These are phyloP conservation scores for Flaveria bidentis DNA, from an alignment of 129 eudicot genomes.

Conservation along the genomic window DNA sequence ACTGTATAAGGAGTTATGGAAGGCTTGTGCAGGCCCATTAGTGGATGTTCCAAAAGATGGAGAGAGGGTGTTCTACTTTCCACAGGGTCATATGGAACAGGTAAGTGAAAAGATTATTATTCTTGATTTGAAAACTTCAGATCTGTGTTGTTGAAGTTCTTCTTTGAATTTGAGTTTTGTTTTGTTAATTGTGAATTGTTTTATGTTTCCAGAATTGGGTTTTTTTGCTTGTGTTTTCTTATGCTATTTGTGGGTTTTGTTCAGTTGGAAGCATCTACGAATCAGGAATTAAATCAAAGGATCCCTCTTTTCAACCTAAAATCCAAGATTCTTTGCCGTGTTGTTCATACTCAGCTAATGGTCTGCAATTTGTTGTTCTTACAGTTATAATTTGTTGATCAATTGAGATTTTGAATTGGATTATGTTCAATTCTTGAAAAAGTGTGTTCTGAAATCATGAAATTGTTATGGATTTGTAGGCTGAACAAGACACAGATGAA, in stretches of 20 bases:
- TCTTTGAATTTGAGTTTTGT: conserved; percentile 4
- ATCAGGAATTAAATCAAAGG: conserved; percentile 67
- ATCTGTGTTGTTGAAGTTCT: conserved; percentile 25
- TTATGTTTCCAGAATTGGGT: conserved; percentile 18
- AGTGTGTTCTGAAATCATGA: not conserved
- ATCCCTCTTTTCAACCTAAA: conserved; percentile 60
- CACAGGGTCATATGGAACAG: conserved; percentile 96
- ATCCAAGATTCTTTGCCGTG: conserved; percentile 83
- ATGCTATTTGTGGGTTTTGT: conserved; percentile 33
- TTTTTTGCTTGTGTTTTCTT: conserved; percentile 13
- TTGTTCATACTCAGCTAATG: conserved; percentile 58
- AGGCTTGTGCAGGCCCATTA: conserved; percentile 94
- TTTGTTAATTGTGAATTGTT: conserved; percentile 6
- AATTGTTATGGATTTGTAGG: conserved; percentile 48
- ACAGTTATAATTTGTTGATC: not conserved
- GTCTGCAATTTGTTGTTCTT: conserved; percentile 12
- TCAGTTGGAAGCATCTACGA: conserved; percentile 91
- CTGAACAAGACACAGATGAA: conserved; percentile 92
- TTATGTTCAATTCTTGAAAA: not conserved
- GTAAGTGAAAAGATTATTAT: conserved; percentile 34
- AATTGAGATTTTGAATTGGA: conserved; percentile 15
- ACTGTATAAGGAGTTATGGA: conserved; percentile 60
- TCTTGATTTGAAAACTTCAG: conserved; percentile 20
- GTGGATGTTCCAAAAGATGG: conserved; percentile 68
- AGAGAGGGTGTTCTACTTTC: conserved; percentile 82